phyloP scores from a whole-genome alignment of 2,329 filamentous ascomycete species.

The Trichophyton verrucosum region DNA sequence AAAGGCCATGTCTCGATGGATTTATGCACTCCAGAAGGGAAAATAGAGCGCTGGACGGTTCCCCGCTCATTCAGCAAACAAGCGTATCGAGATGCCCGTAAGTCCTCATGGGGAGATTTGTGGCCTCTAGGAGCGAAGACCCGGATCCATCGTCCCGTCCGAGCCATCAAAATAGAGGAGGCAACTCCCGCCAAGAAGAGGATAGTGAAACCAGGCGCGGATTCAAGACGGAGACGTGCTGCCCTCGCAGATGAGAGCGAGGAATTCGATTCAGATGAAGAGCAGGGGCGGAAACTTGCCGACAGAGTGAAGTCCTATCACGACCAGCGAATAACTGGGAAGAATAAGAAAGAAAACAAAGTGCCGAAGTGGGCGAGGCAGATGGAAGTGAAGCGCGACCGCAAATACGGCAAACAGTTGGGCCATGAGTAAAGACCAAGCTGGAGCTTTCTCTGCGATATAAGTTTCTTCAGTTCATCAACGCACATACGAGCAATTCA shows the following conservation, averaged over 20 bases:
- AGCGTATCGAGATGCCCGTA: slow-evolving; percentile 85
- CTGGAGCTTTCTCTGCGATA: not conserved
- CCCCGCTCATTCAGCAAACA: slow-evolving; percentile 66
- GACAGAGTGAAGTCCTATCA: not conserved
- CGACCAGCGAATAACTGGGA: not conserved
- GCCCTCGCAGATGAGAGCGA: not conserved
- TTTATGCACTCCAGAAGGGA: slow-evolving; percentile 73
- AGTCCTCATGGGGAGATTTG: slow-evolving; percentile 80
- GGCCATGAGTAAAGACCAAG: not conserved
- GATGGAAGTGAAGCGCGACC: not conserved
- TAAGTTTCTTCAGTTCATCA: not conserved
- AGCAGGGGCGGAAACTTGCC: not conserved
- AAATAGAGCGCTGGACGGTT: slow-evolving; percentile 87
- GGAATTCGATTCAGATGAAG: not conserved
- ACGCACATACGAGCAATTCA: not conserved
- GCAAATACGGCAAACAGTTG: not conserved
- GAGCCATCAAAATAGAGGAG: not conserved
- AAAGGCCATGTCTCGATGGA: slow-evolving; percentile 81
- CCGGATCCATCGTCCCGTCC: slow-evolving; percentile 44
- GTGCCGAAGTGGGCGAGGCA: not conserved
- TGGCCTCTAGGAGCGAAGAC: slow-evolving; percentile 95
- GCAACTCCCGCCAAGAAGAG: not conserved
- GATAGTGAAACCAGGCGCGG: not conserved
- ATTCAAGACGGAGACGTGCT: not conserved
- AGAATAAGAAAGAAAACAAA: slow-evolving; percentile 1